These are phyloP conservation scores for Hymenoscyphus linearis DNA, from an alignment of 2,329 filamentous ascomycete species.

Conservation along the genomic window DNA sequence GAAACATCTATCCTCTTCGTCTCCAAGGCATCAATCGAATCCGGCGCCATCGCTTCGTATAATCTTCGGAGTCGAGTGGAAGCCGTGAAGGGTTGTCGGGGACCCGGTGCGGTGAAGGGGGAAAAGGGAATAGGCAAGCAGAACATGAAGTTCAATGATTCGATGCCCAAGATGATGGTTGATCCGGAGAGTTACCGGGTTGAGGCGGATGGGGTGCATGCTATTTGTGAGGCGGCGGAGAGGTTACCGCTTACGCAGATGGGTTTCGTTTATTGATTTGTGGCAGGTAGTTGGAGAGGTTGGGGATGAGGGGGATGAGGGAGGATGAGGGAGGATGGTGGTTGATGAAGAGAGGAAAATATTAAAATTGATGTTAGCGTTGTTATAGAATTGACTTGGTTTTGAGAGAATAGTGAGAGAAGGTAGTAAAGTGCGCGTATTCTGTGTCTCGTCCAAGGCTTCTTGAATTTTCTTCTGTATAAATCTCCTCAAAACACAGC, in stretches of 20 bases:
- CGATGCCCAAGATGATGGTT: slow-evolving; percentile 80
- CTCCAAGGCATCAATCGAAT: slow-evolving; percentile 63
- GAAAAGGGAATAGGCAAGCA: slow-evolving; percentile 57
- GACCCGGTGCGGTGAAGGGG: slow-evolving; percentile 8
- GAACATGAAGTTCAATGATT: slow-evolving; percentile 88
- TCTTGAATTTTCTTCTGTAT: no score
- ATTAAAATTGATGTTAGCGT: no score
- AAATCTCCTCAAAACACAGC: no score
- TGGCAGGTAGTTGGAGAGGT: no score
- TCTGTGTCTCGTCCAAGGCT: no score
- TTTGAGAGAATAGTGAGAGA: no score
- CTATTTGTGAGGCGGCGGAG: slow-evolving; percentile 66
- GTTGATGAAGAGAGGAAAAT: no score
- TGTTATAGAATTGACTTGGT: no score
- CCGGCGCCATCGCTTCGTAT: slow-evolving; percentile 65
- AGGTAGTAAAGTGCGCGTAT: no score
- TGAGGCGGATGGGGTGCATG: slow-evolving; percentile 73
- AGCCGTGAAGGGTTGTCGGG: slow-evolving; percentile 70
- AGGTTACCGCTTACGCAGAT: slow-evolving; percentile 61
- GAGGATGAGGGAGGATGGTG: no score
- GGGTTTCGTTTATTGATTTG: no score
- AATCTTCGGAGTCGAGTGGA: slow-evolving; percentile 74
- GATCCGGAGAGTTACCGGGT: slow-evolving; percentile 88
- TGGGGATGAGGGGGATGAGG: no score
- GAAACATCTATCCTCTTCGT: slow-evolving; percentile 76